Percentiles rank a stretch among this genome's conserved stretches.
These are phyloP conservation scores for Taiozyma sp. DNA, from an alignment of 1,139 yeast species.

Conservation along the genomic window DNA sequence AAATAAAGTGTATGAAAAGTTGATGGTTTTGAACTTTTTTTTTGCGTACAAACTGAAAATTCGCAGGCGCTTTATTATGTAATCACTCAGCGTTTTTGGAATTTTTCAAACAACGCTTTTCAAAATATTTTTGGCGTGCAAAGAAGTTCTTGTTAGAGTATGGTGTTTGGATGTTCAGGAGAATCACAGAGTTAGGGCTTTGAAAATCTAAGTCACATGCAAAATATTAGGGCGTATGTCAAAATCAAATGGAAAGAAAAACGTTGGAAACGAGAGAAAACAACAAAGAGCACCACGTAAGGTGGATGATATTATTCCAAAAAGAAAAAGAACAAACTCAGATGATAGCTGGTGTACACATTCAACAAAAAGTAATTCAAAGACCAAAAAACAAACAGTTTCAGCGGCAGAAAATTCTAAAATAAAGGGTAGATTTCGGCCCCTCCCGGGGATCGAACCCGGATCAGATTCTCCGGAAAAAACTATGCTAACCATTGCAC, in stretches of 20 bases:
- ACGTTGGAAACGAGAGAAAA: neutral
- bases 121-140: neutral
- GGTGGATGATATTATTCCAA: neutral
- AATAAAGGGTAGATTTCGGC: conserved; percentile 20
- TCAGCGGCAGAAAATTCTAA: neutral
- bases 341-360: neutral
- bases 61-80: neutral
- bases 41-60: neutral
- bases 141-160: neutral
- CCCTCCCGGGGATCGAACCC: conserved; percentile 47
- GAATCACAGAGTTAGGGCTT: neutral
- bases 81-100: neutral
- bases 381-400: neutral
- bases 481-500: conserved; percentile 41
- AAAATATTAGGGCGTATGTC: neutral
- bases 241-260: neutral
- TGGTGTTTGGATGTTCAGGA: neutral
- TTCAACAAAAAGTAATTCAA: neutral
- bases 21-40: neutral
- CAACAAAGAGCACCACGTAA: neutral
- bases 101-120: neutral
- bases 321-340: neutral
- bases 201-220: neutral
- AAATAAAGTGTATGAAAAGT: neutral
- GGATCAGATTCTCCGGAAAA: conserved; percentile 45